Evolutionary conservation across 2,329 filamentous ascomycete species (phyloP).

Genomic region (Fonsecaea pedrosoi): DNA sequence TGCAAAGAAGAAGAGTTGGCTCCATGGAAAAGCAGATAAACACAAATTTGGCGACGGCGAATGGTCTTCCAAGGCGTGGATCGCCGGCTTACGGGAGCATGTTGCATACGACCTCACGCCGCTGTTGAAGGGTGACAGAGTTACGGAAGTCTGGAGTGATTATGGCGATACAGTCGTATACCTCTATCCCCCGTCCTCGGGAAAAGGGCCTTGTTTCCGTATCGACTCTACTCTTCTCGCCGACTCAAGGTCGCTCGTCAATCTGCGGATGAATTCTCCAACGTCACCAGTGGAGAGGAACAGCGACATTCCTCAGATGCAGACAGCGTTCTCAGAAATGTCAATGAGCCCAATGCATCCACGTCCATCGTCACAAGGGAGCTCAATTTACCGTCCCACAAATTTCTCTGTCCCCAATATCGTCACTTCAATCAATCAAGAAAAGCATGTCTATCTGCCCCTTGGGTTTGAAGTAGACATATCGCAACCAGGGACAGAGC

Average conservation of each 20-base stretch:
- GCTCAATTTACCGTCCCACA: slow-evolving; percentile 39
- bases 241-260: slow-evolving; percentile 51
- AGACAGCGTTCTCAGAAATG: slow-evolving; percentile 42
- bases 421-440: slow-evolving; percentile 17
- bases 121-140: slow-evolving; percentile 59
- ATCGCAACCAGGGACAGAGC: slow-evolving; percentile 44
- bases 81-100: slow-evolving; percentile 63
- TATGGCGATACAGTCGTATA: slow-evolving; percentile 69
- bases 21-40: slow-evolving; percentile 48
- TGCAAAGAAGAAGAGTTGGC: slow-evolving; percentile 53
- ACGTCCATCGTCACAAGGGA: slow-evolving; percentile 43
- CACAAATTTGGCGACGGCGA: slow-evolving; percentile 44
- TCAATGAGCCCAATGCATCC: slow-evolving; percentile 43
- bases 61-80: slow-evolving; percentile 58
- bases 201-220: slow-evolving; percentile 66
- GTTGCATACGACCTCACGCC: slow-evolving; percentile 62
- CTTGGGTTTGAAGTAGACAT: slow-evolving; percentile 62
- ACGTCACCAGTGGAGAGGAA: slow-evolving; percentile 22
- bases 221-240: slow-evolving; percentile 65
- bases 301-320: slow-evolving; percentile 43
- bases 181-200: slow-evolving; percentile 64
- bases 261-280: slow-evolving; percentile 30
- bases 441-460: slow-evolving; percentile 60
- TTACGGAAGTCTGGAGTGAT: slow-evolving; percentile 68
- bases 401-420: slow-evolving; percentile 31